These are phyloP conservation scores for Clitoria ternatea DNA, from an alignment of 306 rosid species.

Conservation along the genomic window DNA sequence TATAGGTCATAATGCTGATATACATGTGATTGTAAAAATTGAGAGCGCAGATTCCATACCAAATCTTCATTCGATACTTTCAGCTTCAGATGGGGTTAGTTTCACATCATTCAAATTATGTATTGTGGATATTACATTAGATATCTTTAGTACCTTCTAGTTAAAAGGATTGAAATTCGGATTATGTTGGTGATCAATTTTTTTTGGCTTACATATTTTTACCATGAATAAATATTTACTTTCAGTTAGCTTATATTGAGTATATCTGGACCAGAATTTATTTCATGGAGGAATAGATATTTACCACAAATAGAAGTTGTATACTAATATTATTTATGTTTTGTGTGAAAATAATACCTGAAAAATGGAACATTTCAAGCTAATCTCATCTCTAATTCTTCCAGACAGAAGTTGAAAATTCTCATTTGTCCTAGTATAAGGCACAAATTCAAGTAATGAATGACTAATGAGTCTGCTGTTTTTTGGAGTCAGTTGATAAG, in stretches of 20 bases:
- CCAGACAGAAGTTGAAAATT: background rate
- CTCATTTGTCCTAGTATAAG: background rate
- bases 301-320: background rate
- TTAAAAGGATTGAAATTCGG: constrained; percentile 2
- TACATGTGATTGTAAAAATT: constrained; percentile 85
- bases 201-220: background rate
- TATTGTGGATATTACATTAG: background rate
- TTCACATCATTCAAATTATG: background rate
- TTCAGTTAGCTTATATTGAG: background rate
- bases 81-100: constrained; percentile 96
- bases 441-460: constrained; percentile 1
- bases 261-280: background rate
- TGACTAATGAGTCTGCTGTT: background rate
- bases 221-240: background rate
- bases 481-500: background rate
- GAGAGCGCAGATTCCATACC: constrained; percentile 97
- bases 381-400: background rate
- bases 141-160: constrained; percentile 15
- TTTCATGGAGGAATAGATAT: background rate
- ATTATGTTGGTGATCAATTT: background rate
- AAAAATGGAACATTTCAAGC: background rate
- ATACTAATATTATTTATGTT: background rate
- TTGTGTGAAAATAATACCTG: background rate
- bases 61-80: constrained; percentile 84
- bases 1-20: constrained; percentile 73